phyloP scores from a whole-genome alignment of 2,329 filamentous ascomycete species.

The Ophiognomonia clavigignenti-juglandacearum region DNA sequence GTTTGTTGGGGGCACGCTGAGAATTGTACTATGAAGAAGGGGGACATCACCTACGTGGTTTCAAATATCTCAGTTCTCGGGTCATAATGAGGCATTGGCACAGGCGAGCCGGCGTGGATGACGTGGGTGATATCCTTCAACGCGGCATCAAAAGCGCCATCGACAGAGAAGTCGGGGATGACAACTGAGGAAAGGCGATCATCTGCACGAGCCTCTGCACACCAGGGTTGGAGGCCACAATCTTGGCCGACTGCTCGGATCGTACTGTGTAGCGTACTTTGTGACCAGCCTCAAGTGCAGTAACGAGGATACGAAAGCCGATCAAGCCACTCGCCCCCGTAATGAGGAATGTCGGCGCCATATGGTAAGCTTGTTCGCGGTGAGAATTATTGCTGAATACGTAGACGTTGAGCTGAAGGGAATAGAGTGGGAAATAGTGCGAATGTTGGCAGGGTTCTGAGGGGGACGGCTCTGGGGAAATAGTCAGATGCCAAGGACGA shows the following conservation, averaged over 20 bases:
- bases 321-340: slow-evolving; percentile 18
- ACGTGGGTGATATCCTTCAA: slow-evolving; percentile 22
- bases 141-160: slow-evolving; percentile 22
- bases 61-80: slow-evolving; percentile 19
- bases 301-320: slow-evolving; percentile 24
- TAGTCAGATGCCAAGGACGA: too few relatives aligned
- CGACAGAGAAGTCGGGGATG: slow-evolving; percentile 21
- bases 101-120: slow-evolving; percentile 22
- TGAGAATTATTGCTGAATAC: too few relatives aligned
- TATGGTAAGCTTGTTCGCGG: too few relatives aligned
- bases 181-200: slow-evolving; percentile 19
- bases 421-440: too few relatives aligned
- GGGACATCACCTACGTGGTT: slow-evolving; percentile 7
- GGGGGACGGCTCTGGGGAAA: too few relatives aligned
- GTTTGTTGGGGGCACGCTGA: too few relatives aligned
- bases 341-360: neutral
- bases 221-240: slow-evolving; percentile 21
- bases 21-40: too few relatives aligned
- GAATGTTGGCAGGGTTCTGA: too few relatives aligned
- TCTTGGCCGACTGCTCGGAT: slow-evolving; percentile 20
- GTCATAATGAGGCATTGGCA: slow-evolving; percentile 17
- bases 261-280: slow-evolving; percentile 22
- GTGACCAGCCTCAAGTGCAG: slow-evolving; percentile 20
- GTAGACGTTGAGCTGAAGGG: too few relatives aligned
- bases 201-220: slow-evolving; percentile 12